A percentile compares a stretch with the other conserved stretches of the same genome.
Conservation (phyloP, 768 basidiomycete species). For the Boletales sp. region DNA sequence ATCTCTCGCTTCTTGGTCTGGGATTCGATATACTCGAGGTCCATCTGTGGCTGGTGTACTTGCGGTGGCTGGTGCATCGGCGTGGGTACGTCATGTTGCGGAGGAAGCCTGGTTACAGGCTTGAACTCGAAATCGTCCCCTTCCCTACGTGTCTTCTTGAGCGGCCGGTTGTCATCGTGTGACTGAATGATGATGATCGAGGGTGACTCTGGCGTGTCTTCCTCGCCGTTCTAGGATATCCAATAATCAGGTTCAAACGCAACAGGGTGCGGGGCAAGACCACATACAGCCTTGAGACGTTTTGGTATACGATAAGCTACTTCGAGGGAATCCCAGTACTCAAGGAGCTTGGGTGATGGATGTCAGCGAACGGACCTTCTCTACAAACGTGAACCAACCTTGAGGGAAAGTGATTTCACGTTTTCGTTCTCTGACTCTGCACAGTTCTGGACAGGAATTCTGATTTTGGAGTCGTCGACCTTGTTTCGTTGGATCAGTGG, state of each 20-base stretch:
- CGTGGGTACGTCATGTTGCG: neutral
- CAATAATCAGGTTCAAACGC: neutral
- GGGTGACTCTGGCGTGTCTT: constrained; percentile 20
- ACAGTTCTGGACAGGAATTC: constrained; percentile 56
- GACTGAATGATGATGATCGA: constrained; percentile 17
- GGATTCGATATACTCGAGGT: neutral
- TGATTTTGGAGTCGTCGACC: constrained; percentile 79
- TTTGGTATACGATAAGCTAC: constrained; percentile 87
- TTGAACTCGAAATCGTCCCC: constrained; percentile 23
- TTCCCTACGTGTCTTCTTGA: constrained; percentile 31
- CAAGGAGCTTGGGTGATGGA: constrained; percentile 52
- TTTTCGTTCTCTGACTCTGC: constrained; percentile 52
- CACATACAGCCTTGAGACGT: constrained; percentile 43
- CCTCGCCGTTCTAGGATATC: constrained; percentile 28
- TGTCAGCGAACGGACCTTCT: neutral
- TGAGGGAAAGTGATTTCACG: constrained; percentile 56
- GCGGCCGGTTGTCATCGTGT: constrained; percentile 28
- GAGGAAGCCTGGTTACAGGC: neutral
- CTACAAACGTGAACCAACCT: constrained; percentile 40
- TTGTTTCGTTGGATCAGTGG: constrained; percentile 85
- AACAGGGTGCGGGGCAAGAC: neutral
- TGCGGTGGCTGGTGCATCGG: neutral
- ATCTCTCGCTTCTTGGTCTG: constrained; percentile 27
- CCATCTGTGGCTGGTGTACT: neutral
- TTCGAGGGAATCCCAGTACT: constrained; percentile 75